Evolutionary conservation across 2,329 filamentous ascomycete species (phyloP).

Genomic region (Annulohypoxylon truncatum): DNA sequence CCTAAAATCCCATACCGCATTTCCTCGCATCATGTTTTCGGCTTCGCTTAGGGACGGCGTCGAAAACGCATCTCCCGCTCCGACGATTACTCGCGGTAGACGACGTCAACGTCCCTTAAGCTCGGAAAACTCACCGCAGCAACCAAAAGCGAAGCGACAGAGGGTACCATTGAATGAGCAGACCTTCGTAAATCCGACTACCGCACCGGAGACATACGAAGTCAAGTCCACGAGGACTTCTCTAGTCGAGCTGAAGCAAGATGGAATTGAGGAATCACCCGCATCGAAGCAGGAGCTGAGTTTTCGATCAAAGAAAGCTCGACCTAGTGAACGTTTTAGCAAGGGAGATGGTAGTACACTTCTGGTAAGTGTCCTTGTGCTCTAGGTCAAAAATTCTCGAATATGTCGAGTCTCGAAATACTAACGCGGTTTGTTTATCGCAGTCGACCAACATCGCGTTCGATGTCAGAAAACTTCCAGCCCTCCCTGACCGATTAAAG

Average conservation of each 20-base stretch:
- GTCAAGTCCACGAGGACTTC: constrained; percentile 65
- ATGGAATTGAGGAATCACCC: constrained; percentile 58
- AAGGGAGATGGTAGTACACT: constrained; percentile 76
- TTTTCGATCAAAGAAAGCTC: constrained; percentile 71
- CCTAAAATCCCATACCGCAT: constrained; percentile 26
- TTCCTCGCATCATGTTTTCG: constrained; percentile 66
- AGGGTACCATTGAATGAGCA: constrained; percentile 68
- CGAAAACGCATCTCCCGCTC: constrained; percentile 52
- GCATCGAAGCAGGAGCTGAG: constrained; percentile 64
- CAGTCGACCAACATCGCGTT: constrained; percentile 88
- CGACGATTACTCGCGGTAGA: constrained; percentile 69
- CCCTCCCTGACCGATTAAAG: constrained; percentile 81
- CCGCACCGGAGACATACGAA: constrained; percentile 65
- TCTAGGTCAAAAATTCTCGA: constrained; percentile 7
- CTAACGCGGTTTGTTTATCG: constrained; percentile 38
- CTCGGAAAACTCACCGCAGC: constrained; percentile 64
- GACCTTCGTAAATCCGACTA: constrained; percentile 65
- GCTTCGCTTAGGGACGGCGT: constrained; percentile 63
- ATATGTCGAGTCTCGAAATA: constrained; percentile 16
- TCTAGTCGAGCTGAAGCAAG: constrained; percentile 58
- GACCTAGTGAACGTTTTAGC: constrained; percentile 69
- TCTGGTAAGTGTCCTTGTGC: constrained; percentile 65
- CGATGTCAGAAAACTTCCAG: constrained; percentile 84
- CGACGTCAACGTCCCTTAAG: constrained; percentile 70
- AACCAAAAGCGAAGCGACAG: constrained; percentile 73